phyloP scores from a whole-genome alignment of 257 asterid species.

The Ajuga chamaepitys region DNA sequence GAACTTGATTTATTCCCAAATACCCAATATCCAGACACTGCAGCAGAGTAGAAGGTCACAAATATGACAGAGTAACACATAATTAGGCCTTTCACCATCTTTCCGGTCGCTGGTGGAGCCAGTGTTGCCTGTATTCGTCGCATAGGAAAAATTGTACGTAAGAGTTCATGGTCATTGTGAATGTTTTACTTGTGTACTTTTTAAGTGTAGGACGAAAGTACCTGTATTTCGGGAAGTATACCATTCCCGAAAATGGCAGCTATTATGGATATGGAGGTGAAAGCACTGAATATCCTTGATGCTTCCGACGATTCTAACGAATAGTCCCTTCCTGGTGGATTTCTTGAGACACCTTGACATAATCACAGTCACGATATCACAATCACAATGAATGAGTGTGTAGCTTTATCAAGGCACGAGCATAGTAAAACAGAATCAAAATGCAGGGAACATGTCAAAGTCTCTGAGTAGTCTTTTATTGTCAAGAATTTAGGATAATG shows the following conservation, averaged over 20 bases:
- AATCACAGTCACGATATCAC: neutral
- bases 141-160: neutral
- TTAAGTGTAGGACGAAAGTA: constrained; percentile 2
- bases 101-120: constrained; percentile 93
- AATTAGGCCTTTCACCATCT: constrained; percentile 86
- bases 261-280: constrained; percentile 84
- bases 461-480: too few species aligned
- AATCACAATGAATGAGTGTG: neutral
- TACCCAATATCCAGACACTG: constrained; percentile 82
- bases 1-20: constrained; percentile 81
- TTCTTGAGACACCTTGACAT: constrained; percentile 48
- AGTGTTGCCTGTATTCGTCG: constrained; percentile 67
- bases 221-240: constrained; percentile 94
- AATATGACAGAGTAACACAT: constrained; percentile 80
- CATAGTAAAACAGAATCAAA: neutral
- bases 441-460: too few species aligned
- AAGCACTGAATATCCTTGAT: constrained; percentile 63
- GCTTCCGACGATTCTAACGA: constrained; percentile 55
- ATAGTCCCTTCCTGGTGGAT: constrained; percentile 74
- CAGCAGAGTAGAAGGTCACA: constrained; percentile 76
- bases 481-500: neutral
- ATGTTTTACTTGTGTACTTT: too few species aligned
- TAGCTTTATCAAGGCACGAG: neutral
- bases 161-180: neutral
- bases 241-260: constrained; percentile 97